Evolutionary conservation across 768 basidiomycete species (phyloP).

Genomic region (Suillus occidentalis): DNA sequence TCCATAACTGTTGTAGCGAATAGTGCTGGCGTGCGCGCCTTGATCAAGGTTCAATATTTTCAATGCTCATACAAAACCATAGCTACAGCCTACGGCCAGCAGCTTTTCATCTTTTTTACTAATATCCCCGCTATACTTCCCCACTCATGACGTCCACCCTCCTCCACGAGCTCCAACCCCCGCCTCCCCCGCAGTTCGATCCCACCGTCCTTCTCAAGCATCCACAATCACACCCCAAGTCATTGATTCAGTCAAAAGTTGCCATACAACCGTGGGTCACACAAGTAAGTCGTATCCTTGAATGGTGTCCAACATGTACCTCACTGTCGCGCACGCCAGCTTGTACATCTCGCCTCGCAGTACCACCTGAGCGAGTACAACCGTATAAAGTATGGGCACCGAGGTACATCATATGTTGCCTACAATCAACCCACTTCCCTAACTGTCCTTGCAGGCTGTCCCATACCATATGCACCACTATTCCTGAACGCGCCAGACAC

Average conservation of each 20-base stretch:
- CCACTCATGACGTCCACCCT: conserved; percentile 1
- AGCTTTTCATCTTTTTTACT: not conserved
- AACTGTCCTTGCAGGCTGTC: conserved; percentile 44
- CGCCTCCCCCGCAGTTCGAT: not conserved
- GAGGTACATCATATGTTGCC: conserved; percentile 20
- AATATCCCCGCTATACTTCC: not conserved
- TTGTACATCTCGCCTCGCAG: conserved; percentile 65
- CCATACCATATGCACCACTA: conserved; percentile 59
- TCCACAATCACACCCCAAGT: not conserved
- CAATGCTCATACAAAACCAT: not conserved
- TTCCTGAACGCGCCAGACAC: conserved; percentile 63
- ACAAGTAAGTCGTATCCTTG: conserved; percentile 15
- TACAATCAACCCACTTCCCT: not conserved
- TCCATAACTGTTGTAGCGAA: not conserved
- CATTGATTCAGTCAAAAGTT: not conserved
- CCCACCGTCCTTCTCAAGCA: not conserved
- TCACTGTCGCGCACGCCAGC: conserved; percentile 29
- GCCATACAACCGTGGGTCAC: conserved; percentile 16
- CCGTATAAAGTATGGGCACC: conserved; percentile 62
- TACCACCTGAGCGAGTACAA: conserved; percentile 75
- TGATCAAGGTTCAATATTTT: not conserved
- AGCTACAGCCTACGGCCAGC: not conserved
- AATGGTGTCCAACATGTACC: not conserved
- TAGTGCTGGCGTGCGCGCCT: not conserved
- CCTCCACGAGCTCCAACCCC: not conserved